Evolutionary conservation across 2,329 filamentous ascomycete genomes (phyloP).

Genomic region (Cercospora nicotianae): DNA sequence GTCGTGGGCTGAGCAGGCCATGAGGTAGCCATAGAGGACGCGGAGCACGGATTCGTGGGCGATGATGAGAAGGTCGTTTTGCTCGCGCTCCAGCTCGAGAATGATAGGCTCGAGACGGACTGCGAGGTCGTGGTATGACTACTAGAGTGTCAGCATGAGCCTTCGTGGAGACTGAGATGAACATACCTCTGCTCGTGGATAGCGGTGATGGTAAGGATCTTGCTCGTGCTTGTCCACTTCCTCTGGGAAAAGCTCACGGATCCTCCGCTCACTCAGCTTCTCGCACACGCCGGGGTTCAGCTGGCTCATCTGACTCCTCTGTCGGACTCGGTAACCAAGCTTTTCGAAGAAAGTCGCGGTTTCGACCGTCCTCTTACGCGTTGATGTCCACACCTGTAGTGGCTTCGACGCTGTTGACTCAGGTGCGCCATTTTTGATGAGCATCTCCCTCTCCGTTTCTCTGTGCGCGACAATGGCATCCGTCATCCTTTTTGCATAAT

Average conservation of each 20-base stretch:
- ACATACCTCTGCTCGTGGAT: conserved; percentile 83
- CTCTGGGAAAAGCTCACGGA: conserved; percentile 79
- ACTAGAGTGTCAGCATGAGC: conserved; percentile 9
- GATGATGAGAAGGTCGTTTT: conserved; percentile 96
- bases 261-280: conserved; percentile 80
- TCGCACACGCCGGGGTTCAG: conserved; percentile 96
- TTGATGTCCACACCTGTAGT: conserved; percentile 92
- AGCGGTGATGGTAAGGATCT: conserved; percentile 95
- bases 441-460: conserved; percentile 71
- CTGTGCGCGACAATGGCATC: conserved; percentile 80
- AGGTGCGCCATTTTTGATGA: conserved; percentile 67
- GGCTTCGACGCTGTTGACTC: conserved; percentile 69
- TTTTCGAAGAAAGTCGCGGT: conserved; percentile 80
- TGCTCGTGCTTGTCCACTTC: conserved; percentile 90
- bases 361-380: conserved; percentile 82
- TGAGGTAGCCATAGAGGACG: conserved; percentile 94
- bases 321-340: conserved; percentile 79
- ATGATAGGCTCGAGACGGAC: conserved; percentile 97
- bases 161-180: not conserved
- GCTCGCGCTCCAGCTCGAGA: conserved; percentile 91
- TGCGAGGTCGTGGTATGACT: conserved; percentile 98
- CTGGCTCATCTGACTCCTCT: conserved; percentile 94
- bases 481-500: conserved; percentile 83
- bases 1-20: conserved; percentile 95
- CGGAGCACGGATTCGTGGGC: conserved; percentile 97